Evolutionary conservation across 495 filamentous ascomycete genomes (phyloP).

Genomic region (Talaromyces nanjingensis): DNA sequence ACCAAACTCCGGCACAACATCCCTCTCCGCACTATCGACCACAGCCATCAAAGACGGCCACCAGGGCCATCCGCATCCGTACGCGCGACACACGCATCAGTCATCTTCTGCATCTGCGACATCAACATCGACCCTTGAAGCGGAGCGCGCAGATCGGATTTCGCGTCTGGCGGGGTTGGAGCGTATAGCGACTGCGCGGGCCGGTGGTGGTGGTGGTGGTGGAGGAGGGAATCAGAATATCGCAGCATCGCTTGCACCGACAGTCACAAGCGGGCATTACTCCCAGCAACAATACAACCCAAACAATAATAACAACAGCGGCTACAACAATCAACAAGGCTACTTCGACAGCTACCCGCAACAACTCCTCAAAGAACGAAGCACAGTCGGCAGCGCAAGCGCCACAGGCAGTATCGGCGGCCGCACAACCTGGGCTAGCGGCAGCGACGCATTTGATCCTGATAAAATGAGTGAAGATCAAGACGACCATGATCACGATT

Average conservation of each 20-base stretch:
- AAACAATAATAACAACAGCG: not conserved
- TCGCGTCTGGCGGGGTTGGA: conserved; percentile 83
- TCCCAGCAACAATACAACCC: not conserved
- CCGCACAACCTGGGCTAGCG: conserved; percentile 65
- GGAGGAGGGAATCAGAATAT: conserved; percentile 22
- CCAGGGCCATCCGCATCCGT: conserved; percentile 57
- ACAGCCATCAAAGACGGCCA: conserved; percentile 93
- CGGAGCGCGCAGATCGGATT: conserved; percentile 89
- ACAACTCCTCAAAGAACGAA: conserved; percentile 59
- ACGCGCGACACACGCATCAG: conserved; percentile 49
- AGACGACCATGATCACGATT: conserved; percentile 43
- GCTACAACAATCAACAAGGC: conserved; percentile 26
- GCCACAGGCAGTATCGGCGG: conserved; percentile 68
- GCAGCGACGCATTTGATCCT: conserved; percentile 54
- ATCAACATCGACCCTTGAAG: conserved; percentile 67
- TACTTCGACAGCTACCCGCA: conserved; percentile 67
- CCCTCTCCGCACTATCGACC: conserved; percentile 78
- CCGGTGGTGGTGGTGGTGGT: conserved; percentile 9
- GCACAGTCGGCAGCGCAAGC: conserved; percentile 81
- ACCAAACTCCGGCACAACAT: conserved; percentile 81
- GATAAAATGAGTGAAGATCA: conserved; percentile 69
- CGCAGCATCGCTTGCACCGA: not conserved
- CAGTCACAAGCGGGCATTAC: not conserved
- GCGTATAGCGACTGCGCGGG: conserved; percentile 62
- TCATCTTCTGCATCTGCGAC: conserved; percentile 42